Evolutionary conservation across 2,329 filamentous ascomycete species (phyloP).

Genomic region (Epichloe coenophiala): DNA sequence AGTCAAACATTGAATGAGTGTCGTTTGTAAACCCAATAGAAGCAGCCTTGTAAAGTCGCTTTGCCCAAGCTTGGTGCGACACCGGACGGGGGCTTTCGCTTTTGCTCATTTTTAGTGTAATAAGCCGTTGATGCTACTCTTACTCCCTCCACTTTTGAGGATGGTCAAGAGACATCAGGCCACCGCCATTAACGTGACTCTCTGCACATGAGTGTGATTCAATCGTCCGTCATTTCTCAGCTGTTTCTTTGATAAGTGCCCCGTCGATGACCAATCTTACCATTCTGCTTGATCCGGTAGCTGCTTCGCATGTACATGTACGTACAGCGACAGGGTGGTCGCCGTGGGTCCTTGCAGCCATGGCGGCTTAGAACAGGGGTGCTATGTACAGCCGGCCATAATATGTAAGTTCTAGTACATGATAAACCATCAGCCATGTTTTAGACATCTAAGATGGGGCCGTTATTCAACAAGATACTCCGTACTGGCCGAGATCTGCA

Average conservation of each 20-base stretch:
- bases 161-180: too few species aligned
- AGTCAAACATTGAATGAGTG: not conserved
- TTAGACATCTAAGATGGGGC: too few species aligned
- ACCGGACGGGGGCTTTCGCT: not conserved
- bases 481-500: too few species aligned
- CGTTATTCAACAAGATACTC: too few species aligned
- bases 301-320: not conserved
- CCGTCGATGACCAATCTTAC: constrained; percentile 2
- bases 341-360: constrained; percentile 4
- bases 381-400: constrained; percentile 2
- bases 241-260: not conserved
- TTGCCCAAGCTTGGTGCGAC: not conserved
- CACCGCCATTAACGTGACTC: too few species aligned
- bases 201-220: too few species aligned
- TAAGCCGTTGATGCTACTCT: too few species aligned
- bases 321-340: not conserved
- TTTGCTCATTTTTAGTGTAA: not conserved
- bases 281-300: constrained; percentile 6
- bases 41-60: not conserved
- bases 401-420: constrained; percentile 3
- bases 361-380: constrained; percentile 4
- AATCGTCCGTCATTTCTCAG: not conserved
- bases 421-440: constrained; percentile 4
- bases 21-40: not conserved
- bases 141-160: too few species aligned